phyloP scores from a whole-genome alignment of 2,329 filamentous ascomycete species.

The Hymenotorrendiella dingleyae region DNA sequence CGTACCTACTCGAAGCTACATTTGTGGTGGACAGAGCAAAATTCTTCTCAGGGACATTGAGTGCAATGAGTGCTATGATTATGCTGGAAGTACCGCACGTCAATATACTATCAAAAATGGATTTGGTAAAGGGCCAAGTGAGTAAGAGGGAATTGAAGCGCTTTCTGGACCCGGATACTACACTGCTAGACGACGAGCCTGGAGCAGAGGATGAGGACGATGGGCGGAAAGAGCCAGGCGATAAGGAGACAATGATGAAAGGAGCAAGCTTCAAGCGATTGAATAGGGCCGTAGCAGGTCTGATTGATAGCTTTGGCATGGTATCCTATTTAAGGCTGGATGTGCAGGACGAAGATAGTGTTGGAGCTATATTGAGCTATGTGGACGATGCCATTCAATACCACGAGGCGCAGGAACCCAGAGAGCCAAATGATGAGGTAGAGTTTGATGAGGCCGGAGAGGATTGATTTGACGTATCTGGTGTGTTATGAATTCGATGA shows the following conservation, averaged over 20 bases:
- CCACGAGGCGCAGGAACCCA: conserved; percentile 88
- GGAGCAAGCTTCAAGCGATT: conserved; percentile 76
- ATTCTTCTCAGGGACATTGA: conserved; percentile 92
- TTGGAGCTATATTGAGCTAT: conserved; percentile 77
- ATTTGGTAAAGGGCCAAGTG: conserved; percentile 85
- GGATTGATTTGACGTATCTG: conserved; percentile 9
- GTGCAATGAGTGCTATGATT: conserved; percentile 98
- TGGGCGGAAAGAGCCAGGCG: conserved; percentile 46
- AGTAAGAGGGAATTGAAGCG: conserved; percentile 82
- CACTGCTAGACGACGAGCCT: conserved; percentile 69
- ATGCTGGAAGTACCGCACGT: conserved; percentile 97
- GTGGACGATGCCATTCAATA: conserved; percentile 93
- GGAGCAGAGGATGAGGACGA: conserved; percentile 37
- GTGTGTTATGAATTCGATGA: background rate
- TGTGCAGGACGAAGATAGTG: conserved; percentile 85
- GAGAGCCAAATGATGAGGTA: conserved; percentile 65
- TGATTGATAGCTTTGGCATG: conserved; percentile 98
- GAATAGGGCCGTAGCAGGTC: conserved; percentile 79
- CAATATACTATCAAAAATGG: conserved; percentile 97
- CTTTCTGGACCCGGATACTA: conserved; percentile 81
- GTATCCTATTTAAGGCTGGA: conserved; percentile 90
- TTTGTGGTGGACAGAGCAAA: conserved; percentile 95
- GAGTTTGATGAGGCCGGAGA: conserved; percentile 40
- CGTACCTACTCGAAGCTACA: conserved; percentile 91
- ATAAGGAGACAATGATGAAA: conserved; percentile 69